phyloP scores from a whole-genome alignment of 495 filamentous ascomycete genomes.

The Neurospora pannonica region DNA sequence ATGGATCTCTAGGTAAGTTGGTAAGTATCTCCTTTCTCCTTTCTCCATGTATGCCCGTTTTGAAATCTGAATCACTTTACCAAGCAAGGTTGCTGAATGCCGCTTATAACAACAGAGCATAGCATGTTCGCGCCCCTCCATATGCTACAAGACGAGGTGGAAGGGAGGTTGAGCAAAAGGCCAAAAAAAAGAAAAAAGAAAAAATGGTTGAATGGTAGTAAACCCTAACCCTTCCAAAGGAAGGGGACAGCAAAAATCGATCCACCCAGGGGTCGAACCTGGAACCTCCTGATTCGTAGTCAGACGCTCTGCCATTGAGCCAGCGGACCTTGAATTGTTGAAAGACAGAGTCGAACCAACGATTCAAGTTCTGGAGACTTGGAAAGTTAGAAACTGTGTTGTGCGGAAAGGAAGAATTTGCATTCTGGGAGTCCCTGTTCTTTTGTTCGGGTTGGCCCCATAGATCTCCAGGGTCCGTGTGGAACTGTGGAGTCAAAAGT shows the following conservation, averaged over 20 bases:
- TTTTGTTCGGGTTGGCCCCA: neutral
- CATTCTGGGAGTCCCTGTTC: neutral
- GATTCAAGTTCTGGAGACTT: neutral
- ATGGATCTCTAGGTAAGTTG: too few species aligned
- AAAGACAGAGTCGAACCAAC: neutral
- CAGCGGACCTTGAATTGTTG: neutral
- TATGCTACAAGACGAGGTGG: neutral
- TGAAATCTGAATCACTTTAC: too few species aligned
- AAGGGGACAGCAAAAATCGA: neutral
- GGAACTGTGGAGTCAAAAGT: neutral
- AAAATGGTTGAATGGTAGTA: neutral
- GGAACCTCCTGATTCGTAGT: neutral
- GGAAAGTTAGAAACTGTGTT: neutral
- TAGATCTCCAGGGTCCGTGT: neutral
- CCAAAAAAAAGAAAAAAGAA: too few species aligned
- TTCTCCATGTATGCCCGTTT: too few species aligned
- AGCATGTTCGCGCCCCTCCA: neutral
- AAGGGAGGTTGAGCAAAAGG: neutral
- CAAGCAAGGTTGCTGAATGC: too few species aligned
- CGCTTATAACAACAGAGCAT: too few species aligned
- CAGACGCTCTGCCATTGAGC: neutral
- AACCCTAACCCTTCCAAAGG: neutral
- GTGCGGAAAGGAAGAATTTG: too few species aligned
- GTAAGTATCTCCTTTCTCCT: too few species aligned
- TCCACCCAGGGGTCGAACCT: neutral